These are phyloP conservation scores for Penicillium sp. DNA, from an alignment of 2,329 filamentous ascomycete species.

Conservation along the genomic window DNA sequence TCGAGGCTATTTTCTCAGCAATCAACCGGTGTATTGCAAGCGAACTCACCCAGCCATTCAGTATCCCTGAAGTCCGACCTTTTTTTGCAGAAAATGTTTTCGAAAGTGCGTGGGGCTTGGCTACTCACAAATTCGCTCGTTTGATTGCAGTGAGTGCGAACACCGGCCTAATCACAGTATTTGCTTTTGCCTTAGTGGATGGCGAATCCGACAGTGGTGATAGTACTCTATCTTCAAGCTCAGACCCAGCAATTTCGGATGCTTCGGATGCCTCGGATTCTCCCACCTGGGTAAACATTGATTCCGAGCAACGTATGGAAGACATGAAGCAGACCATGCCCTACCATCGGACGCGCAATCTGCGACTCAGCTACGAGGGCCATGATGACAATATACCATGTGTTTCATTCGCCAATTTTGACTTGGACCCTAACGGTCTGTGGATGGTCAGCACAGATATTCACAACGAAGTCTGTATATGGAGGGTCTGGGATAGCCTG, in stretches of 20 bases:
- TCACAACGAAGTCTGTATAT: constrained; percentile 47
- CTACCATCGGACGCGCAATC: constrained; percentile 40
- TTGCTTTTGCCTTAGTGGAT: constrained; percentile 55
- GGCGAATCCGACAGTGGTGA: constrained; percentile 21
- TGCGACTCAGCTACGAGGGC: constrained; percentile 42
- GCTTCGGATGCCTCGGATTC: constrained; percentile 6
- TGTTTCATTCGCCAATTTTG: constrained; percentile 57
- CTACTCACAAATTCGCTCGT: constrained; percentile 74
- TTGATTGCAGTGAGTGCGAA: constrained; percentile 86
- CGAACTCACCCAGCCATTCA: constrained; percentile 25
- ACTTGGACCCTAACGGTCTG: constrained; percentile 51
- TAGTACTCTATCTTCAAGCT: constrained; percentile 13
- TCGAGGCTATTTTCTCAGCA: constrained; percentile 48
- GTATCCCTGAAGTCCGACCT: constrained; percentile 38
- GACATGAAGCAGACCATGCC: constrained; percentile 31
- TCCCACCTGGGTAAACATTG: constrained; percentile 37
- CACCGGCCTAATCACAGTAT: constrained; percentile 55
- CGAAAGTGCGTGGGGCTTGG: constrained; percentile 80
- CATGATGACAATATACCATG: constrained; percentile 55
- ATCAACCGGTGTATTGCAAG: constrained; percentile 36
- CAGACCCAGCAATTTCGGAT: not conserved
- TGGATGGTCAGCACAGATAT: constrained; percentile 60
- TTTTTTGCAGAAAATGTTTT: constrained; percentile 77
- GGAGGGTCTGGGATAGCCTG: constrained; percentile 46
- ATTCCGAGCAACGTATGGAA: constrained; percentile 22